Evolutionary conservation across 1,284 basidiomycete genomes (phyloP).

Genomic region (Pseudozyma sp.): DNA sequence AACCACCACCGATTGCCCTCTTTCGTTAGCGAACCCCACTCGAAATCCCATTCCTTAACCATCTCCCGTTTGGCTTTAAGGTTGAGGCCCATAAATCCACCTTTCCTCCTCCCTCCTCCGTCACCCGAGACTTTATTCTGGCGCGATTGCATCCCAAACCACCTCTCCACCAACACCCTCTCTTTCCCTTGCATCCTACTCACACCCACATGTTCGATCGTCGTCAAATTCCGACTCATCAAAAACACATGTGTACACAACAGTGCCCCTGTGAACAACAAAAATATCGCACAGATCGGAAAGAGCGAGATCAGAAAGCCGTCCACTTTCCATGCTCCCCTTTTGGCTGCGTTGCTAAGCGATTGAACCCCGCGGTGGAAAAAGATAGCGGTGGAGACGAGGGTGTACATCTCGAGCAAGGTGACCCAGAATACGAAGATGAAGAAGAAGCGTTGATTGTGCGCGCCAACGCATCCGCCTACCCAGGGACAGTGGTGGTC

Average conservation of each 20-base stretch:
- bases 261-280: constrained; percentile 77
- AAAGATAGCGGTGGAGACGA: constrained; percentile 71
- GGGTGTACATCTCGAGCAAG: constrained; percentile 75
- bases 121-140: neutral
- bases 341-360: constrained; percentile 19
- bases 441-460: constrained; percentile 83
- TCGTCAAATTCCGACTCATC: constrained; percentile 78
- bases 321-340: constrained; percentile 71
- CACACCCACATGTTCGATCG: constrained; percentile 79
- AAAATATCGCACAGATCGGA: constrained; percentile 76
- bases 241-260: constrained; percentile 75
- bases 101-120: neutral
- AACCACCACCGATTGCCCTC: constrained; percentile 90
- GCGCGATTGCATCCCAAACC: constrained; percentile 30
- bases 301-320: constrained; percentile 77
- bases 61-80: constrained; percentile 33
- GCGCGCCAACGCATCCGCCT: constrained; percentile 83
- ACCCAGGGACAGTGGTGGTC: constrained; percentile 81
- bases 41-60: constrained; percentile 75
- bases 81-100: constrained; percentile 59
- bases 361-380: constrained; percentile 57
- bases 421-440: constrained; percentile 77
- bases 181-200: constrained; percentile 77
- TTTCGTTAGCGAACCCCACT: constrained; percentile 79
- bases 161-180: constrained; percentile 71